These are phyloP conservation scores for Helianthus tuberosus DNA, from an alignment of 129 eudicot genomes.

Conservation along the genomic window DNA sequence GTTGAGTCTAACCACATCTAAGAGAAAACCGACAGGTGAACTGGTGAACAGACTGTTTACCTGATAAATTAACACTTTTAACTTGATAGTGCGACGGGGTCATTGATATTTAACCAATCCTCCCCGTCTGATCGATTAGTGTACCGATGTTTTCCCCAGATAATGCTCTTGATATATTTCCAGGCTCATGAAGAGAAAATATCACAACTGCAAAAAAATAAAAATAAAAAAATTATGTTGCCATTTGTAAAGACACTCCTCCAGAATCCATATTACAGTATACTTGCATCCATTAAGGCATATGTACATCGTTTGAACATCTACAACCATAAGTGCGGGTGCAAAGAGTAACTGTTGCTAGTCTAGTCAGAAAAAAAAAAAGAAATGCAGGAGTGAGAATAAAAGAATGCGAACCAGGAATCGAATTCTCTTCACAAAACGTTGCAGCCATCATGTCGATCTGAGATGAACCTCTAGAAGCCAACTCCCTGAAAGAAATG, in stretches of 20 bases:
- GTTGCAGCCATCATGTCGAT: constrained; percentile 85
- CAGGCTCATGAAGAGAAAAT: constrained; percentile 79
- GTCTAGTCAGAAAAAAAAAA: not conserved
- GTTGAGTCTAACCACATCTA: not conserved
- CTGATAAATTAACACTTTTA: not conserved
- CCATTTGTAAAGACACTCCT: no score
- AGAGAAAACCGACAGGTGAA: constrained; percentile 6
- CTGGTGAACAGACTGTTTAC: not conserved
- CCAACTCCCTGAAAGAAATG: constrained; percentile 73
- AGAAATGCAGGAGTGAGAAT: not conserved
- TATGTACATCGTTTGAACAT: not conserved
- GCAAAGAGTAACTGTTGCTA: not conserved
- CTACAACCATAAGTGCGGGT: not conserved
- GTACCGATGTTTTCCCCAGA: constrained; percentile 82
- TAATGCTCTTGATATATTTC: constrained; percentile 79
- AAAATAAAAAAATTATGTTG: not conserved
- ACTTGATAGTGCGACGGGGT: not conserved
- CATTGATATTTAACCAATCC: constrained; percentile 35
- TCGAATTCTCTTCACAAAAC: constrained; percentile 74
- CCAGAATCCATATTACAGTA: no score
- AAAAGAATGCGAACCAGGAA: constrained; percentile 56
- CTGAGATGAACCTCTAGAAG: constrained; percentile 58
- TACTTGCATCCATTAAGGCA: not conserved
- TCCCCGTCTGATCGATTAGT: constrained; percentile 68
- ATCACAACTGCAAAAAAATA: constrained; percentile 60